These are phyloP conservation scores for Alopecurus myosuroides DNA, from an alignment of 176 grass and related monocot genomes.

Conservation along the genomic window DNA sequence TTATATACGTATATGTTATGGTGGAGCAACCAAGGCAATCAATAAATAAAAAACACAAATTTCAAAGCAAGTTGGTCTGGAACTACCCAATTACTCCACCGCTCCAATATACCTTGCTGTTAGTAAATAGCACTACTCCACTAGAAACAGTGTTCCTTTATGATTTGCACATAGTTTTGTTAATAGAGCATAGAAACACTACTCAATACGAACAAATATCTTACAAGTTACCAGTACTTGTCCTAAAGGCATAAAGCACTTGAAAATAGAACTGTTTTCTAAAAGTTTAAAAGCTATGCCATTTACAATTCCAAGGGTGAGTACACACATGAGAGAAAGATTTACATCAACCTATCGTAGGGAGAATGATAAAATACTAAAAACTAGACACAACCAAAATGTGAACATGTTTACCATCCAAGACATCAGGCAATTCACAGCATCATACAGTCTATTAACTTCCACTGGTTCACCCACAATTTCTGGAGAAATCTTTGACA, in stretches of 20 bases:
- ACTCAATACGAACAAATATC: not conserved
- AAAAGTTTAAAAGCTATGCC: not conserved
- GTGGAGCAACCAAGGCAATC: not conserved
- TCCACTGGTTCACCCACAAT: conserved; percentile 61
- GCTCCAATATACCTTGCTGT: not conserved
- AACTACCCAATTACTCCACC: not conserved
- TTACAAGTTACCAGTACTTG: not conserved
- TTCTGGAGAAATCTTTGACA: conserved; percentile 78
- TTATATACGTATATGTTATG: not conserved
- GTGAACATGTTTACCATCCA: conserved; percentile 56
- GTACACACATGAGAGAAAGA: not conserved
- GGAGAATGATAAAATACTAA: not conserved
- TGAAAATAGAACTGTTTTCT: not conserved
- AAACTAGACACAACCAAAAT: not conserved
- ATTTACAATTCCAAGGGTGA: not conserved
- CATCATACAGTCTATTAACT: conserved; percentile 62
- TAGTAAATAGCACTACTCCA: not conserved
- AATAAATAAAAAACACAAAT: not conserved
- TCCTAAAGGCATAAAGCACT: not conserved
- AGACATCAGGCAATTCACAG: conserved; percentile 79
- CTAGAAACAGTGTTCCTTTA: not conserved
- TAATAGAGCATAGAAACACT: conserved; percentile 2
- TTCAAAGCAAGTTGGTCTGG: not conserved
- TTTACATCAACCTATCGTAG: not conserved
- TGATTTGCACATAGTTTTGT: not conserved